Conservation (phyloP, 2,329 filamentous ascomycete species). For the Colletotrichum sp. region DNA sequence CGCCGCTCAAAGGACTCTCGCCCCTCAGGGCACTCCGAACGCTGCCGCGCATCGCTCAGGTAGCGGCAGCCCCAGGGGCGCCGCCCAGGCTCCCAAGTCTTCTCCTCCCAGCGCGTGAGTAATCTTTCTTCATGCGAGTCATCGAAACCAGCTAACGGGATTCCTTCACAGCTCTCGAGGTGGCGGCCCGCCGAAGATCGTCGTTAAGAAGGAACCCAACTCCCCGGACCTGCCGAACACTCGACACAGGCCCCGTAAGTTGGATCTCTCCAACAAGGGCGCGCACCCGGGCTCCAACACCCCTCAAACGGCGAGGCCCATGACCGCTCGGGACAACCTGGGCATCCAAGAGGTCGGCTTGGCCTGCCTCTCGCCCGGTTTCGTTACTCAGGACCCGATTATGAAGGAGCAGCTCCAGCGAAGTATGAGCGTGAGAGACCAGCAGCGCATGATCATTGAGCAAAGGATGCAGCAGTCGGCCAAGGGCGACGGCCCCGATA, state of each 20-base stretch:
- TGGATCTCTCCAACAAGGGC: conserved; percentile 74
- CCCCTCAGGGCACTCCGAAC: conserved; percentile 45
- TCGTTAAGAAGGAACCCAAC: conserved; percentile 95
- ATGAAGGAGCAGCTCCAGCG: conserved; percentile 96
- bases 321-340: conserved; percentile 80
- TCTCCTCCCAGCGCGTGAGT: conserved; percentile 67
- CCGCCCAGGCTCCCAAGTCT: conserved; percentile 49
- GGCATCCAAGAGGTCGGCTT: conserved; percentile 92
- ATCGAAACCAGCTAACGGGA: conserved; percentile 1
- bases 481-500: conserved; percentile 70
- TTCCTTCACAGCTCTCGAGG: conserved; percentile 49
- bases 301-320: conserved; percentile 69
- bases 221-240: conserved; percentile 81
- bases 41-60: conserved; percentile 51
- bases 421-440: conserved; percentile 90
- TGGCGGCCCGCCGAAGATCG: conserved; percentile 73
- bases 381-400: conserved; percentile 93
- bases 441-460: conserved; percentile 95
- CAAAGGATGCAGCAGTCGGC: conserved; percentile 86
- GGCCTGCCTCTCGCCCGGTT: conserved; percentile 93
- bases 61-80: conserved; percentile 59
- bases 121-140: not conserved
- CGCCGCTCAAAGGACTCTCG: conserved; percentile 46
- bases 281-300: conserved; percentile 54
- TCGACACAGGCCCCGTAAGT: conserved; percentile 74